phyloP scores from a whole-genome alignment of 805 yeast species.

The Hagleromyces aurorensis region DNA sequence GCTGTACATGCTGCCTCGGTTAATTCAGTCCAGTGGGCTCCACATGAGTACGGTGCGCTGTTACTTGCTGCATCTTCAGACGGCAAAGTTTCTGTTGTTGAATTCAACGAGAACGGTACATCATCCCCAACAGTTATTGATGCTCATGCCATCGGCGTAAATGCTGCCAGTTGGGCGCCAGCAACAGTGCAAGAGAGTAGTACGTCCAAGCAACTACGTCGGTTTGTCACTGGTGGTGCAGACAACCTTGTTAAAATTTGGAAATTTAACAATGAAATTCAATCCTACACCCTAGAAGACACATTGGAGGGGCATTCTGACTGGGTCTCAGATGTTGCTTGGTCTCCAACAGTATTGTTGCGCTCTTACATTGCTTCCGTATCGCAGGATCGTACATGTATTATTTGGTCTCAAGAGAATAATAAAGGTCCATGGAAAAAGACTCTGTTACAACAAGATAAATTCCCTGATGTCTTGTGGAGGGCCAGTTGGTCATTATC shows the following conservation, averaged over 20 bases:
- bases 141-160: constrained; percentile 92
- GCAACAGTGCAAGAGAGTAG: constrained; percentile 31
- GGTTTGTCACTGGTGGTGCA: constrained; percentile 91
- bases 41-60: constrained; percentile 92
- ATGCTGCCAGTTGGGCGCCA: constrained; percentile 94
- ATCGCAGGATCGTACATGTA: constrained; percentile 90
- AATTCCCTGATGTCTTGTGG: constrained; percentile 97
- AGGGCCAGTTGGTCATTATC: constrained; percentile 95
- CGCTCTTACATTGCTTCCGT: constrained; percentile 92
- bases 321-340: constrained; percentile 98
- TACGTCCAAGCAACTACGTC: constrained; percentile 41
- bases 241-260: constrained; percentile 91
- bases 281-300: constrained; percentile 63
- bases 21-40: constrained; percentile 94
- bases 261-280: constrained; percentile 52
- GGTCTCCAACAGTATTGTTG: constrained; percentile 89
- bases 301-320: constrained; percentile 85
- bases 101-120: constrained; percentile 84
- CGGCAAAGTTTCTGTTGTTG: constrained; percentile 85
- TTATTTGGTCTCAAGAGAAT: constrained; percentile 87
- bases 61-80: constrained; percentile 87
- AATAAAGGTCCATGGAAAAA: constrained; percentile 70
- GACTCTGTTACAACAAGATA: constrained; percentile 62
- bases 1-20: constrained; percentile 89
- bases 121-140: constrained; percentile 46